Evolutionary conservation across 768 basidiomycete species (phyloP).

Genomic region (Suillus decipiens): DNA sequence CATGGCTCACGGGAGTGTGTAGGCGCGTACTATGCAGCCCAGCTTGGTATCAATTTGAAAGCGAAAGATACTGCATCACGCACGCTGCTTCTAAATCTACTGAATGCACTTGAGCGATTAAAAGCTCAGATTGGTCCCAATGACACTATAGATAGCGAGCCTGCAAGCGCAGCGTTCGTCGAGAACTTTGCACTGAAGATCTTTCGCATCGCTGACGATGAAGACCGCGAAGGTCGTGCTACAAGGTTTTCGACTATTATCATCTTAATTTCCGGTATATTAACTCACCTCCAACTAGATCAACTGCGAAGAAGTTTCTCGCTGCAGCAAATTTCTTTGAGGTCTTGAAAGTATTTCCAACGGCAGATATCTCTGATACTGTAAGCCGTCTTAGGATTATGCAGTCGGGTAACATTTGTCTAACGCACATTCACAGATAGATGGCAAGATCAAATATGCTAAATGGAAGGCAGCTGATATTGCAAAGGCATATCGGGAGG

Average conservation of each 20-base stretch:
- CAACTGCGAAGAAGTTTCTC: conserved; percentile 92
- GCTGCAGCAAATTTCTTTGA: conserved; percentile 96
- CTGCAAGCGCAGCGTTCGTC: conserved; percentile 83
- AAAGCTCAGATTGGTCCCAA: conserved; percentile 72
- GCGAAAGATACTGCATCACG: conserved; percentile 65
- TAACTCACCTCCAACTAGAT: conserved; percentile 43
- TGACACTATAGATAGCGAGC: conserved; percentile 83
- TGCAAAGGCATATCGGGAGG: conserved; percentile 93
- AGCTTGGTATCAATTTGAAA: conserved; percentile 78
- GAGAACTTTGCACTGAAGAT: conserved; percentile 94
- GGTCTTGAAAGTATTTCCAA: conserved; percentile 75
- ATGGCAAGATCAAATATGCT: conserved; percentile 88
- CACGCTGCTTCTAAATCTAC: conserved; percentile 68
- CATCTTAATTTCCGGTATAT: background rate
- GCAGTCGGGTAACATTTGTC: conserved; percentile 4
- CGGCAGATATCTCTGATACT: conserved; percentile 54
- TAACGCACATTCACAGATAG: conserved; percentile 51
- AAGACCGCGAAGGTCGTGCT: conserved; percentile 77
- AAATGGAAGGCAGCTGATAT: conserved; percentile 99
- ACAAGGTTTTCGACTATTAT: conserved; percentile 56
- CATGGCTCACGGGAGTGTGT: conserved; percentile 9
- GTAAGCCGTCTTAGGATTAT: conserved; percentile 37
- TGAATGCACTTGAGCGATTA: conserved; percentile 77
- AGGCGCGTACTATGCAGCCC: conserved; percentile 93
- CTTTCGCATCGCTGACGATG: conserved; percentile 88